Conservation (phyloP, 2,329 filamentous ascomycete species). For the Didymella glomerata region DNA sequence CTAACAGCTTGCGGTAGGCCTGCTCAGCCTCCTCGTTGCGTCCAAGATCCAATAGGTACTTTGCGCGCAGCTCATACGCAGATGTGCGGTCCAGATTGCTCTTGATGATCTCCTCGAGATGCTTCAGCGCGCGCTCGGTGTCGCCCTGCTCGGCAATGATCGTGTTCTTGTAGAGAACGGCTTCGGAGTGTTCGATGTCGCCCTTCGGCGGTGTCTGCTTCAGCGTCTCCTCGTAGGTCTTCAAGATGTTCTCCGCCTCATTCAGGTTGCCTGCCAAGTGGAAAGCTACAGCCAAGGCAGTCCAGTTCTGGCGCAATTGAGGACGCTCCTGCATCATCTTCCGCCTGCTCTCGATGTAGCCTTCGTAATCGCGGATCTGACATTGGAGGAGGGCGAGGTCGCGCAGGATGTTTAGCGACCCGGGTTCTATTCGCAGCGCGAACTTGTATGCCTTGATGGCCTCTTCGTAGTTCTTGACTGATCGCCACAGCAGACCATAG, state of each 20-base stretch:
- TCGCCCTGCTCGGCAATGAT: slow-evolving; percentile 93
- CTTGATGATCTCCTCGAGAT: slow-evolving; percentile 81
- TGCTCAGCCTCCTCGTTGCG: slow-evolving; percentile 80
- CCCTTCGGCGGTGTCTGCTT: slow-evolving; percentile 78
- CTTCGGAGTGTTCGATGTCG: slow-evolving; percentile 93
- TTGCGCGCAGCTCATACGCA: slow-evolving; percentile 83
- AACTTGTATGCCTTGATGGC: slow-evolving; percentile 99
- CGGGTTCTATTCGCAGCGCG: slow-evolving; percentile 90
- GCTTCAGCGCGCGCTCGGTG: slow-evolving; percentile 81
- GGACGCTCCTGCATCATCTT: slow-evolving; percentile 88
- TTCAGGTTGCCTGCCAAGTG: slow-evolving; percentile 86
- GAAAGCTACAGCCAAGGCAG: slow-evolving; percentile 91
- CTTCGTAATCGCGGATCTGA: slow-evolving; percentile 94
- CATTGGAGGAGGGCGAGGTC: slow-evolving; percentile 93
- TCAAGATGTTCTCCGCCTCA: slow-evolving; percentile 89
- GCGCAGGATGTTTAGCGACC: slow-evolving; percentile 90
- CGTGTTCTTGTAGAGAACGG: slow-evolving; percentile 91
- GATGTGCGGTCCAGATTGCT: slow-evolving; percentile 83
- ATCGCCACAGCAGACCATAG: slow-evolving; percentile 91
- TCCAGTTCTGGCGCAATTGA: slow-evolving; percentile 91
- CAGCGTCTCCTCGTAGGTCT: slow-evolving; percentile 90
- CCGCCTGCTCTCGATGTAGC: slow-evolving; percentile 88
- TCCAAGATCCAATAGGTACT: slow-evolving; percentile 81
- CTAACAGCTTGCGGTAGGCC: slow-evolving; percentile 81
- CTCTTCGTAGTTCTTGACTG: slow-evolving; percentile 97